These are phyloP conservation scores for Penicillium crystallinum DNA, from an alignment of 495 filamentous ascomycete species.

Conservation along the genomic window DNA sequence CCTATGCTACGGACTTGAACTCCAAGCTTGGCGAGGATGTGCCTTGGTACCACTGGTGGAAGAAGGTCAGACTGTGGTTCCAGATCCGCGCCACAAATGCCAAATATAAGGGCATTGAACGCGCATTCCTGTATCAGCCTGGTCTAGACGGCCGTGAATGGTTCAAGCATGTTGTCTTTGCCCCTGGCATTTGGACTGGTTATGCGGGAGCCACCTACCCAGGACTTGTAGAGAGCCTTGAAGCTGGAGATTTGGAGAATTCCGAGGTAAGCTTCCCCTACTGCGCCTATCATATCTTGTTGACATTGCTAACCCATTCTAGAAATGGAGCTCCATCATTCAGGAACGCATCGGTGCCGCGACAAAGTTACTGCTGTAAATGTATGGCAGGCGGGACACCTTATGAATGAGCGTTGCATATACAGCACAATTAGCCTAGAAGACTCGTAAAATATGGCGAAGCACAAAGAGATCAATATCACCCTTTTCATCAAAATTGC, in stretches of 20 bases:
- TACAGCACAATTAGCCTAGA: background rate
- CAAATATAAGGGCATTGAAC: constrained; percentile 58
- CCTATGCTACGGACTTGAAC: constrained; percentile 45
- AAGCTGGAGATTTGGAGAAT: constrained; percentile 45
- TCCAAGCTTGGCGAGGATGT: constrained; percentile 45
- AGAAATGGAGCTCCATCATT: constrained; percentile 46
- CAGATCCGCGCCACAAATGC: constrained; percentile 50
- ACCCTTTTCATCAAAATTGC: no score
- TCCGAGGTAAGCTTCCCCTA: constrained; percentile 31
- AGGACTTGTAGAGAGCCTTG: constrained; percentile 56
- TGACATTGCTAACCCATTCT: constrained; percentile 6
- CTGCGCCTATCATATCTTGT: background rate
- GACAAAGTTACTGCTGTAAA: constrained; percentile 31
- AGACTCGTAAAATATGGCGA: background rate
- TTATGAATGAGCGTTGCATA: background rate
- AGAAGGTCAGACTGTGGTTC: constrained; percentile 56
- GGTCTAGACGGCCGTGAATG: constrained; percentile 56
- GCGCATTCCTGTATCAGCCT: constrained; percentile 52
- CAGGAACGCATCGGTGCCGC: constrained; percentile 35
- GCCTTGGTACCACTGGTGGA: constrained; percentile 78
- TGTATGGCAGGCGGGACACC: background rate
- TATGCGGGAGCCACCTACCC: constrained; percentile 73
- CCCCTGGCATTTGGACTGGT: constrained; percentile 79
- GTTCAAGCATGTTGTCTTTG: constrained; percentile 70
- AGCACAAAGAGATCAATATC: background rate